Conservation (phyloP, 371 early-diverging fungal genomes). For the Mortierella polycephala region DNA sequence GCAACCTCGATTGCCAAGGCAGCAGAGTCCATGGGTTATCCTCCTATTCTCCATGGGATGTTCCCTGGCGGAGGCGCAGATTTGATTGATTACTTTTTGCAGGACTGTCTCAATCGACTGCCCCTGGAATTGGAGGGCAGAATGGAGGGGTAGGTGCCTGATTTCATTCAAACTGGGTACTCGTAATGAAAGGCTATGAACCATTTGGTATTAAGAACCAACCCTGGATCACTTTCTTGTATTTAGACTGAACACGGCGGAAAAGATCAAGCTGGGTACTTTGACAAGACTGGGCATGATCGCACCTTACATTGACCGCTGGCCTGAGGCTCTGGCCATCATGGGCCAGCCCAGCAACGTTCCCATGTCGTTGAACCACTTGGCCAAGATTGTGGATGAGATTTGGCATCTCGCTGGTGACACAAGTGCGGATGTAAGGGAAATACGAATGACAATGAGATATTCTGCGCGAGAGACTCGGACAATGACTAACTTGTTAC, state of each 20-base stretch:
- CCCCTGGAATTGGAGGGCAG: slow-evolving; percentile 62
- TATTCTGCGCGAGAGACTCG: too few relatives aligned
- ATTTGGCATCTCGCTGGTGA: slow-evolving; percentile 93
- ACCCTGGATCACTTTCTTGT: background rate
- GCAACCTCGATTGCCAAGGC: slow-evolving; percentile 73
- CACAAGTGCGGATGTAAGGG: slow-evolving; percentile 77
- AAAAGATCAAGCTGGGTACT: slow-evolving; percentile 74
- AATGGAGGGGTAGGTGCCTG: slow-evolving; percentile 59
- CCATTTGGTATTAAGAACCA: background rate
- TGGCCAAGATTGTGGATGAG: slow-evolving; percentile 82
- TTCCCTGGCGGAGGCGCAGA: slow-evolving; percentile 76
- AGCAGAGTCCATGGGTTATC: slow-evolving; percentile 74
- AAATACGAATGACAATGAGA: background rate
- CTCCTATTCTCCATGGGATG: slow-evolving; percentile 79
- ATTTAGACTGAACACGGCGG: slow-evolving; percentile 57
- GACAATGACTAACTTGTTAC: background rate
- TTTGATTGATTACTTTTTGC: slow-evolving; percentile 81
- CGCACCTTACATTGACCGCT: slow-evolving; percentile 75
- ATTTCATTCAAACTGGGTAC: background rate
- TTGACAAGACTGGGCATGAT: slow-evolving; percentile 77
- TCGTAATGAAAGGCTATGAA: background rate
- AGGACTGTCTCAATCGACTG: slow-evolving; percentile 69
- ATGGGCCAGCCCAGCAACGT: slow-evolving; percentile 85
- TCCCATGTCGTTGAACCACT: slow-evolving; percentile 71
- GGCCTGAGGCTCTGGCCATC: slow-evolving; percentile 90